Conservation (phyloP, 108 stramenopile species). For the Pseudonitzschia delicatissima region DNA sequence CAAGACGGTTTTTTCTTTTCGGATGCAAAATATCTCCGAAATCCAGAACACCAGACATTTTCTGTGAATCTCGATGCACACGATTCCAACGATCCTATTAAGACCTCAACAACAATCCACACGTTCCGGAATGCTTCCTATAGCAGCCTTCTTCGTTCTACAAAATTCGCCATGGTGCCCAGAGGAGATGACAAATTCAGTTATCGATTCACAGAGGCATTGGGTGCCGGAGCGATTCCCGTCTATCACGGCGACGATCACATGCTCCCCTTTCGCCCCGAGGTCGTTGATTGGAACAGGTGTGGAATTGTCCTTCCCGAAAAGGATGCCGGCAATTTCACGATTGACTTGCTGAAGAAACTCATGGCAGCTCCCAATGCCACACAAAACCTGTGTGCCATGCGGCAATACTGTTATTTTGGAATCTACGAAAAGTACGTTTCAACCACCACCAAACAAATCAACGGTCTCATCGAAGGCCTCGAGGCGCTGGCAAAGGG, state of each 20-base stretch:
- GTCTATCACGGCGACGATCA: constrained; percentile 35
- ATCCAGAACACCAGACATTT: not conserved
- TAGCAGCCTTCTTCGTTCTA: constrained; percentile 2
- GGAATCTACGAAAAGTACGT: constrained; percentile 30
- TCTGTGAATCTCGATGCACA: not conserved
- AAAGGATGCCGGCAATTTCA: constrained; percentile 11
- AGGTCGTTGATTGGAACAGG: constrained; percentile 32
- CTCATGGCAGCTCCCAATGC: not conserved
- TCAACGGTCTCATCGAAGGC: not conserved
- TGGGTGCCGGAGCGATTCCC: constrained; percentile 44
- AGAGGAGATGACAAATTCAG: constrained; percentile 48
- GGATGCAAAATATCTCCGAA: no score
- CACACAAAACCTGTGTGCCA: constrained; percentile 16
- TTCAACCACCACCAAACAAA: not conserved
- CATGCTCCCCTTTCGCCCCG: constrained; percentile 35
- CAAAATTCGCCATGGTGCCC: constrained; percentile 30
- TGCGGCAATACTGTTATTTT: constrained; percentile 5
- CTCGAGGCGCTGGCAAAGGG: no score
- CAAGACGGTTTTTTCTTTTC: no score
- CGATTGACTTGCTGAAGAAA: constrained; percentile 16
- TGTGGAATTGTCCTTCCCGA: constrained; percentile 37
- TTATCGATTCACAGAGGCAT: constrained; percentile 42
- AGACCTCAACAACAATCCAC: not conserved
- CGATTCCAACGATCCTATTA: not conserved
- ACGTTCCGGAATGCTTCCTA: not conserved